Base-by-base conservation (phyloP, 2,329 filamentous ascomycete species). In the Onygenales sp. region DNA sequence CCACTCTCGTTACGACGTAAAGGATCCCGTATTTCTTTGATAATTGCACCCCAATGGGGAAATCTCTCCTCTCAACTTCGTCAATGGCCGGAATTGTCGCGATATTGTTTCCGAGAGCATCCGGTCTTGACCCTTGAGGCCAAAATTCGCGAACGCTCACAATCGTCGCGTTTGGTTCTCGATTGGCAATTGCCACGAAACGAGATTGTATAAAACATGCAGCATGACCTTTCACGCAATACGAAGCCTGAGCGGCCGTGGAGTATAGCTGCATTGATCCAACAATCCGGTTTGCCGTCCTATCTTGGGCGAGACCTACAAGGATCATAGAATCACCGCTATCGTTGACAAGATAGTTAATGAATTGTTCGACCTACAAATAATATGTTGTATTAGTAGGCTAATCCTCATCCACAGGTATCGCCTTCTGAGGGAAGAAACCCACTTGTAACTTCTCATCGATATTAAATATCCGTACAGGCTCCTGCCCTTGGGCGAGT, bases 251-350 rank as follows among this genome's bases (percentile, higher is more conserved):
- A 17, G 17, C 91, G 60, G 93, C 86, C 63, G 86, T 90, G 55
- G 93, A 97, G 74, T 95, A 97, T 37, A 98, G 82, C 74, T 98
- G 94, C 86, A 98, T 93, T 58, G 88, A 88, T 61, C 93, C 93
- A 42, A 94, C 91, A 42, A 98, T 91, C 57, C 93, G 88, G 34
- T 6, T 9, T 39, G 46, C 11, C 54, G 91, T 92, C 68, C 91
- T 85, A 67, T 94, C 87, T 69, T 91, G 88, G 55, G 91, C 91
- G 64, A 98, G 98, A 65, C 93, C 93, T 54, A 98, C 90, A 53
- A 96, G 85, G 33, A 94, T 91, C 85, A 95, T 95, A 93, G 93
- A 98, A 74, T 95, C 95, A 69, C 90, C 89, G 60, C 98, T 92
- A 59, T 85, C 83, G 71, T 92, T 96, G 63, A 94, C 88, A 62